Evolutionary conservation across 345 rosid species (phyloP), one percentile per base, ranked within the genome.

Genomic region (Pelargonium nanum): DNA sequence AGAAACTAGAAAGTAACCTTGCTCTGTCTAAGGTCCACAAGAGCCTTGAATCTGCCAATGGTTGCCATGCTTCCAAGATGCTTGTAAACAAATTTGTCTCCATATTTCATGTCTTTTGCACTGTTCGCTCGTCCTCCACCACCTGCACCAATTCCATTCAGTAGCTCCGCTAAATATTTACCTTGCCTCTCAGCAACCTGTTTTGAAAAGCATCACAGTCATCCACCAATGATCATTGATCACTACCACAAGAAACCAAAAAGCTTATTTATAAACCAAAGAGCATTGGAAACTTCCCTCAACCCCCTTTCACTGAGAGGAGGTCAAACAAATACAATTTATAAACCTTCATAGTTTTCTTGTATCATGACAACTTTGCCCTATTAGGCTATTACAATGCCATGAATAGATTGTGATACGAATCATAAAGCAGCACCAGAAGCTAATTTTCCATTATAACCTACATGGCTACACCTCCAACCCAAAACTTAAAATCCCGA

Each of bases 171-270:
- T 70, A 84, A 66, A 61, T 75, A 87, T 23, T 84, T 84, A 22
- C 90, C 94, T 70, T 87, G 78, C 75, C 90, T 82, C 67, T 87
- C 94, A 4, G 86, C 86, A 15, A 84, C 93, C 85, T 84, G 77
- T 57, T 61, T 24, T 16, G 6, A 22, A 50, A 52, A 50, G 58
- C 30, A 56, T 28, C 30, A 56, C 3, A 24, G 21, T 25, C 21
- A 24, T 5, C 28, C 2, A 23, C 19, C 26, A 1, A 55, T 23
- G 26, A 24, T 10, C 20, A 22, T 5, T 45, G 8, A 2, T 25
- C 6, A 52, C 22, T 0, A 4, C 1, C 7, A 4, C 19, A 22
- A 48, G 52, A 12, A 12, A 48, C n/a, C 52, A 48, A 48, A 48
- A 12, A 48, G n/a, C 52, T 12, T 1, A 48, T 1, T 12, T 48